These are phyloP conservation scores for Cyclotella atomus DNA, from an alignment of 108 stramenopile genomes.

Conservation along the genomic window DNA sequence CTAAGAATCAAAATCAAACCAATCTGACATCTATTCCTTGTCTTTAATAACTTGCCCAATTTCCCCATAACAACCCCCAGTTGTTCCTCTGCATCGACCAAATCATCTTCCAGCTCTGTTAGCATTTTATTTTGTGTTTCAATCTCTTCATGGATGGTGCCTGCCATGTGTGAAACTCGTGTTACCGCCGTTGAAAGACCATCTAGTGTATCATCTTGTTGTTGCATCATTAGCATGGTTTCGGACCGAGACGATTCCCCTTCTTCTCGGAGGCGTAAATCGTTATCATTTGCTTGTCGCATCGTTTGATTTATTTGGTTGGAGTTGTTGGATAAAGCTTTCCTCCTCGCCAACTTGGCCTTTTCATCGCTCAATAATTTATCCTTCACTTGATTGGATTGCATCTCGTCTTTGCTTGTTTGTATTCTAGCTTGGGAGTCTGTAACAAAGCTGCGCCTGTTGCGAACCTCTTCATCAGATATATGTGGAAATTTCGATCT, in stretches of 20 bases:
- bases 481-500: constrained; percentile 74
- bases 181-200: constrained; percentile 79
- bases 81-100: constrained; percentile 83
- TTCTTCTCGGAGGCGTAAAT: not conserved
- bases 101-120: constrained; percentile 77
- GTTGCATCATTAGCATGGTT: constrained; percentile 77
- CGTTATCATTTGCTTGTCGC: not conserved
- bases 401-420: constrained; percentile 62
- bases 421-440: constrained; percentile 61
- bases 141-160: constrained; percentile 81
- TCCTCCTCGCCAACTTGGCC: constrained; percentile 61
- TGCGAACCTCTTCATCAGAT: constrained; percentile 58
- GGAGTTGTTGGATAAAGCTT: not conserved
- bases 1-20: constrained; percentile 73
- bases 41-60: constrained; percentile 82
- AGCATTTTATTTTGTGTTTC: constrained; percentile 87
- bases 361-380: constrained; percentile 75
- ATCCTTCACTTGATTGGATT: constrained; percentile 61
- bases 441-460: constrained; percentile 61
- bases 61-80: constrained; percentile 91
- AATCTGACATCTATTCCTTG: constrained; percentile 83
- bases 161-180: constrained; percentile 84
- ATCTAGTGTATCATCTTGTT: constrained; percentile 88
- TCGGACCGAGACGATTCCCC: constrained; percentile 53
- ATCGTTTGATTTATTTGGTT: constrained; percentile 3